phyloP scores from a whole-genome alignment of 768 basidiomycete genomes.

The Trametes villosa region DNA sequence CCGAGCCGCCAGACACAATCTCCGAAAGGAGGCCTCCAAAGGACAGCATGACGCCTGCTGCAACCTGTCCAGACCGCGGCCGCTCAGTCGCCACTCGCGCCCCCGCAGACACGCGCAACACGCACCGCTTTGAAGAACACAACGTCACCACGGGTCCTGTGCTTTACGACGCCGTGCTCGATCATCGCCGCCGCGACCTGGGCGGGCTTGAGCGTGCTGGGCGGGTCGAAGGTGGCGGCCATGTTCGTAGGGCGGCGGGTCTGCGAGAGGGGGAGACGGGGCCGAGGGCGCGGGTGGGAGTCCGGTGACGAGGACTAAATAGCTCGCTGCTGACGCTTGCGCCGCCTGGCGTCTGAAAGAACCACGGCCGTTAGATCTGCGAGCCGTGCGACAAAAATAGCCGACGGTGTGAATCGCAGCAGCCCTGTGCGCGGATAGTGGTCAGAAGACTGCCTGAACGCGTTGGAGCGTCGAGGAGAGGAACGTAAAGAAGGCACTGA shows the following conservation, averaged over 20 bases:
- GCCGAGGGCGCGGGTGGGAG: conserved; percentile 5
- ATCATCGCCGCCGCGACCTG: conserved; percentile 63
- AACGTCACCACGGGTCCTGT: conserved; percentile 61
- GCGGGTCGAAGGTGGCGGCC: conserved; percentile 27
- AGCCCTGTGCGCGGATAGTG: not conserved
- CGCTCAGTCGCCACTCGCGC: not conserved
- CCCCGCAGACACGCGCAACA: conserved; percentile 9
- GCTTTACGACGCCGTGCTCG: conserved; percentile 61
- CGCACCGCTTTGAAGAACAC: conserved; percentile 73
- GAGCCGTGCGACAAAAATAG: conserved; percentile 4
- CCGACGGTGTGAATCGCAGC: conserved; percentile 9
- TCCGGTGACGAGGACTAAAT: conserved; percentile 10
- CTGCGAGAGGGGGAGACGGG: not conserved
- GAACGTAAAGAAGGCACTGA: too few relatives aligned
- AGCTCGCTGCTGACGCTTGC: conserved; percentile 9
- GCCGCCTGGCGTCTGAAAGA: conserved; percentile 15
- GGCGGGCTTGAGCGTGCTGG: conserved; percentile 59
- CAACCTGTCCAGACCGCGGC: conserved; percentile 47
- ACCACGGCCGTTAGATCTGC: not conserved
- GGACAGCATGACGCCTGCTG: conserved; percentile 74
- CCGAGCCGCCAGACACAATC: conserved; percentile 63
- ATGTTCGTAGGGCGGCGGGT: not conserved
- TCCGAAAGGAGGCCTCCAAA: conserved; percentile 71
- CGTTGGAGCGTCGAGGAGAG: too few relatives aligned
- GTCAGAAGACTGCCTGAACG: not conserved